phyloP scores from a whole-genome alignment of 257 asterid species.

The Plectranthus barbatus region DNA sequence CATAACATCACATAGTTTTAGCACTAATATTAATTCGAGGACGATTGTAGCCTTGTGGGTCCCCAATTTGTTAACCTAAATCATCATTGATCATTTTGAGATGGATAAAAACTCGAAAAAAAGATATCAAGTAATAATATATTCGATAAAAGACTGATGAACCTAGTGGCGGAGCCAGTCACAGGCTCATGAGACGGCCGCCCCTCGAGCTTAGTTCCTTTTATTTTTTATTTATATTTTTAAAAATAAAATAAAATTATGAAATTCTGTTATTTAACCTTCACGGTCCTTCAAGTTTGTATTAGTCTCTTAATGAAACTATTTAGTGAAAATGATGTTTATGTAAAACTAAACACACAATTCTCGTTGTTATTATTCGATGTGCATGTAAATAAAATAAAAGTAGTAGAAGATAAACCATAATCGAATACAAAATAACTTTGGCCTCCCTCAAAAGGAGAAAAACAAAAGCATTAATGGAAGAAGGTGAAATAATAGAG shows the following conservation, averaged over 20 bases:
- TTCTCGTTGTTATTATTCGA: neutral
- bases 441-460: neutral
- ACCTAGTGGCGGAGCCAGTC: too few species aligned
- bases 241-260: too few species aligned
- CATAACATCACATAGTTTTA: neutral
- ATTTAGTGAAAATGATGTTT: too few species aligned
- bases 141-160: too few species aligned
- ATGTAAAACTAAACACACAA: too few species aligned
- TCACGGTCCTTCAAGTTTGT: too few species aligned
- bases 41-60: neutral
- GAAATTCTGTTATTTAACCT: too few species aligned
- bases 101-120: neutral
- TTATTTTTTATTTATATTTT: too few species aligned
- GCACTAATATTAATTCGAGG: neutral
- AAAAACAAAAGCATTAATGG: neutral
- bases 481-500: constrained; percentile 34
- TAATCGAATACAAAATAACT: neutral
- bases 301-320: too few species aligned
- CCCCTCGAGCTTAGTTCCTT: too few species aligned
- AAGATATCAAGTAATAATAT: too few species aligned
- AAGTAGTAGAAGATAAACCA: neutral
- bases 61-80: neutral
- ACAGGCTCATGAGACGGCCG: too few species aligned
- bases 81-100: neutral
- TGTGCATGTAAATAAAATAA: neutral